Conservation (phyloP, 108 stramenopile species). For the Nitzschia sp. region DNA sequence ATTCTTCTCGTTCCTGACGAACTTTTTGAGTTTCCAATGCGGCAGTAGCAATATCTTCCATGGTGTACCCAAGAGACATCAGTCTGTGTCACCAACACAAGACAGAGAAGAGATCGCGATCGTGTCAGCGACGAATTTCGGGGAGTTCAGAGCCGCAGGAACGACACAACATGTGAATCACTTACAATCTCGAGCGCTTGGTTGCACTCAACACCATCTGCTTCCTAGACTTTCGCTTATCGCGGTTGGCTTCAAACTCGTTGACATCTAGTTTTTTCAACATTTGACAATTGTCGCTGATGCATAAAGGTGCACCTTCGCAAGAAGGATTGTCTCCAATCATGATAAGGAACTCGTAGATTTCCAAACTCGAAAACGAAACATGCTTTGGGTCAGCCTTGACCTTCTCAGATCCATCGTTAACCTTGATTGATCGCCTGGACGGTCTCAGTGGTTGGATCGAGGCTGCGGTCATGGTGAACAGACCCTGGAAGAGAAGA, state of each 20-base stretch:
- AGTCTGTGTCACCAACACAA: background rate
- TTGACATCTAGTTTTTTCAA: slow-evolving; percentile 1
- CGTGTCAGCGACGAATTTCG: too few relatives aligned
- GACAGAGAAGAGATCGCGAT: too few relatives aligned
- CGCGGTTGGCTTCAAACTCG: slow-evolving; percentile 12
- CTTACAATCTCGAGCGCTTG: slow-evolving; percentile 26
- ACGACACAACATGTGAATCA: background rate
- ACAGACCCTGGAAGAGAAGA: too few relatives aligned
- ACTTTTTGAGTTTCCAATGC: slow-evolving; percentile 23
- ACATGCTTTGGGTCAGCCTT: background rate
- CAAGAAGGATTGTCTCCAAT: slow-evolving; percentile 28
- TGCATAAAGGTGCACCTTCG: slow-evolving; percentile 23
- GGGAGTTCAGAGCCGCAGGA: too few relatives aligned
- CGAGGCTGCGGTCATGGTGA: too few relatives aligned
- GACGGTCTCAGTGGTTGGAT: background rate
- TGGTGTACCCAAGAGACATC: slow-evolving; percentile 19
- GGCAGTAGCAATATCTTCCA: slow-evolving; percentile 25
- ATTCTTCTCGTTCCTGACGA: slow-evolving; percentile 14
- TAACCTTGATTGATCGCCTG: background rate
- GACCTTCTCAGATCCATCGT: background rate
- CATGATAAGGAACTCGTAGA: slow-evolving; percentile 11
- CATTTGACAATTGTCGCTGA: slow-evolving; percentile 18
- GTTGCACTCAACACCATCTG: slow-evolving; percentile 18
- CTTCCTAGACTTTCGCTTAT: slow-evolving; percentile 5
- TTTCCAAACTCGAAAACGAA: slow-evolving; percentile 16